Evolutionary conservation across 2,329 filamentous ascomycete genomes (phyloP), one percentile per base, ranked within the genome.

Genomic region (Fusarium sp.): DNA sequence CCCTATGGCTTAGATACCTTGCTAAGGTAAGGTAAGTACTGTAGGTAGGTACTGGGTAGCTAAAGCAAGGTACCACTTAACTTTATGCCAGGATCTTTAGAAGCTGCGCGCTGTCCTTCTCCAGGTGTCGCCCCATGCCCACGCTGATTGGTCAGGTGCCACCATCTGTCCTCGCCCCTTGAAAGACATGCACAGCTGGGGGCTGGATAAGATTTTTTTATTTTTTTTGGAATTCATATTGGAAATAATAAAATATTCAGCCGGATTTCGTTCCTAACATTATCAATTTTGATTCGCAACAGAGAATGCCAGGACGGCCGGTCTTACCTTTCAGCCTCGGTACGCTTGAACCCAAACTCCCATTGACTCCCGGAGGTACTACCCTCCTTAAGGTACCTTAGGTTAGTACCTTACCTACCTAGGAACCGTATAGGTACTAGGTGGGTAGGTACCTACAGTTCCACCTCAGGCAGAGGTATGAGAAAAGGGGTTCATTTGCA

Each of bases 121-220:
- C 55, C 67, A 78, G 77, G 78, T 80, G 78, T 78, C 74, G 76
- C 76, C 75, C 68, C 65, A 52, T 47, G 20, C 48, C 49, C 41
- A 24, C 54, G 64, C 49, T 80, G 73, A 80, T 80, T 80, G 79
- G 79, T 60, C 66, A 64, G 42, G 48, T 67, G 63, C 56, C 52
- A 75, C 33, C 31, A 64, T 54, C 35, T 26, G 33, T 61, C 45
- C 51, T 24, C 26, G 42, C 36, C 60, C 51, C 60, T 66, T 59
- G 31, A 54, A 48, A 31, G 35, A 39, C n/a, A 41, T 39, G 17
- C 51, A 58, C 31, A 18, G 36, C 24, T 55, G n/a, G 9, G 38
- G 41, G 33, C 26, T 24, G 17, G 28, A 56, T n/a, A 17, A 15
- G 20, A 28, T 8, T 51, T 36, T 18, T n/a, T 33, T 20, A 12